Evolutionary conservation across 306 rosid genomes (phyloP).

Genomic region (Acacia melanoxylon): DNA sequence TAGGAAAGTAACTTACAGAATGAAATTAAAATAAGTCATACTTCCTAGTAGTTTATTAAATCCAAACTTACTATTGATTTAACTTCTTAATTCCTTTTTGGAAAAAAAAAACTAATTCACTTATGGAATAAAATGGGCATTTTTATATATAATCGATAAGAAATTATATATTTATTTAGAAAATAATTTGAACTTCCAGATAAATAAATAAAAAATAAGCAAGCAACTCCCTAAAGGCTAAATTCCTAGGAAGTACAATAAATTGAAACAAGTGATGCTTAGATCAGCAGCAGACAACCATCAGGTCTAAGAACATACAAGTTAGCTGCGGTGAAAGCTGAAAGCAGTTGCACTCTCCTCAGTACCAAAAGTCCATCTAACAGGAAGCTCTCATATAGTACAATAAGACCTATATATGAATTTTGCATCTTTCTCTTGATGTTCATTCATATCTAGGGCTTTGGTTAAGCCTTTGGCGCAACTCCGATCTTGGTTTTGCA

Average conservation of each 20-base stretch:
- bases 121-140: background rate
- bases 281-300: background rate
- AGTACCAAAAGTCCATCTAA: background rate
- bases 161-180: background rate
- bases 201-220: too few species aligned
- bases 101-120: background rate
- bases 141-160: background rate
- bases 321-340: background rate
- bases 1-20: too few species aligned
- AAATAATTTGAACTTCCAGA: background rate
- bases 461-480: conserved; percentile 42
- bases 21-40: too few species aligned
- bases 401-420: background rate
- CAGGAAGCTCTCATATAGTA: conserved; percentile 1
- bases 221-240: background rate
- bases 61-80: background rate
- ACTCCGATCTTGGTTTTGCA: conserved; percentile 74
- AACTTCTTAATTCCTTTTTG: background rate
- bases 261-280: background rate
- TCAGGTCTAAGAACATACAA: background rate
- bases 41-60: background rate
- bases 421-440: conserved; percentile 7
- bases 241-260: background rate
- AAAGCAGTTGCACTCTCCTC: background rate
- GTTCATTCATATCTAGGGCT: conserved; percentile 38